Base-by-base conservation (phyloP, 768 basidiomycete genomes). In the Termitomyces eurrhizus region DNA sequence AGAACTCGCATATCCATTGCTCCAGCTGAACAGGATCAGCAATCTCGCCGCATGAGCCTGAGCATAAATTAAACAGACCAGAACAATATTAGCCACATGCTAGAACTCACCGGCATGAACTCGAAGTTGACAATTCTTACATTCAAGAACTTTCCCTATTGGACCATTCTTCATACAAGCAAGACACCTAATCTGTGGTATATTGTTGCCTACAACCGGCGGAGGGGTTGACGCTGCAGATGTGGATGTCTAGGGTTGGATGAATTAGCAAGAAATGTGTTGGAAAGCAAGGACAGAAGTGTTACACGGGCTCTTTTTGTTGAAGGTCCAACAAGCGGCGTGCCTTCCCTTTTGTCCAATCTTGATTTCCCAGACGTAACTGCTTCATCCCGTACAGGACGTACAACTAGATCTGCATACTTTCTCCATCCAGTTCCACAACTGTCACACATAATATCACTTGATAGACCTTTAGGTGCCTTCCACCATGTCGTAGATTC, bases 371-470 rank as follows among this genome's bases (percentile, higher is more conserved):
- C 73, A 2, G 77, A 69, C 0, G 82, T 76, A 1, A 82, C 67
- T 0, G 82, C 77, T 50, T 91, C 90, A 59, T 93, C 90, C 33
- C 90, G 82, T 21, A 86, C 60, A 9, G 87, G 86, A 45, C 90
- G 80, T 29, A 90, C 86, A 65, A 88, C 92, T 52, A 95, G 77
- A 65, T 95, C 93, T 0, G 92, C 94, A 70, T 97, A 97, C 74
- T 95, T 97, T 66, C 94, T 80, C 89, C 93, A 97, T 64, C 89
- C 90, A 49, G 85, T 83, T 13, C 94, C 94, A 68, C 94, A 97
- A 33, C 73, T 79, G 50, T 95, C 92, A 69, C 94, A 97, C 56
- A 96, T 84, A 42, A 93, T 82, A 60, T 80, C 81, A 2, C 89
- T 89, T 0, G 80, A 72, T n/a, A 95, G 80, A 24, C 89, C 90